phyloP scores from a whole-genome alignment of 192 early-diverging fungal genomes.

The Mortierella claussenii region DNA sequence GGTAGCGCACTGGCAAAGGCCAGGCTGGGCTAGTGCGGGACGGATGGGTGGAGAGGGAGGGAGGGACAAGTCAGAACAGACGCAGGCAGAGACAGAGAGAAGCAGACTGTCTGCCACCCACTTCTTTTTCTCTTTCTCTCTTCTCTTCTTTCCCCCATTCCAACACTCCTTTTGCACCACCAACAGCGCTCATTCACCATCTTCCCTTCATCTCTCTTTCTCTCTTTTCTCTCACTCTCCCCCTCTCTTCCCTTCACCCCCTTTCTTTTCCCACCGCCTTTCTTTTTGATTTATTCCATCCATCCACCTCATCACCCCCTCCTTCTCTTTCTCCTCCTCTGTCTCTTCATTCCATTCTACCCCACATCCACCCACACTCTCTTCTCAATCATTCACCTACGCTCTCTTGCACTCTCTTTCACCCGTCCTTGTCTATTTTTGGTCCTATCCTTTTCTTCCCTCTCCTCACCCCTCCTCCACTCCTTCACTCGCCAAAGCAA shows the following conservation, averaged over 20 bases:
- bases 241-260: not conserved
- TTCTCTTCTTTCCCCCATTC: not conserved
- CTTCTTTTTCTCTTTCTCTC: not conserved
- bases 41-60: no score
- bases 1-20: no score
- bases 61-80: no score
- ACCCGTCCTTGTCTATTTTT: not conserved
- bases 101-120: no score
- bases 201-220: slow-evolving; percentile 4
- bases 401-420: not conserved
- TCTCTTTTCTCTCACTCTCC: not conserved
- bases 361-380: not conserved
- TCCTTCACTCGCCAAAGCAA: no score
- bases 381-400: not conserved
- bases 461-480: not conserved
- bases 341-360: not conserved
- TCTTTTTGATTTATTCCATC: no score
- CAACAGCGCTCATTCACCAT: not conserved
- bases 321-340: not conserved
- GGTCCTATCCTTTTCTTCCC: not conserved
- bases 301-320: not conserved
- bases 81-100: no score
- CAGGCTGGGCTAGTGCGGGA: no score
- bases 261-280: not conserved
- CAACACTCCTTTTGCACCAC: not conserved